phyloP scores from a whole-genome alignment of 2,329 filamentous ascomycete genomes.

The Fusarium beomiforme region DNA sequence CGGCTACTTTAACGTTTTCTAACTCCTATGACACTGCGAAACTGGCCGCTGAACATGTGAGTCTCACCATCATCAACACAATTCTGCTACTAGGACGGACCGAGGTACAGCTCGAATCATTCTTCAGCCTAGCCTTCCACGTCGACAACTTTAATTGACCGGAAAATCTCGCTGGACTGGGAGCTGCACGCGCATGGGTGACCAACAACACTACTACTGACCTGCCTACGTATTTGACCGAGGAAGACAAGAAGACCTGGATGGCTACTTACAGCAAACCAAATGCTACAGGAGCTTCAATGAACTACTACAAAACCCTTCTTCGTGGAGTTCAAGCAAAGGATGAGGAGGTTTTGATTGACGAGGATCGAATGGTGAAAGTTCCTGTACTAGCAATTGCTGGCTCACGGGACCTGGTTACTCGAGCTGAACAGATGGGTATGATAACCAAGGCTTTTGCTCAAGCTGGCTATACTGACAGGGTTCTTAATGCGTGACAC shows the following conservation, averaged over 20 bases:
- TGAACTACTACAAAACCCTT: background rate
- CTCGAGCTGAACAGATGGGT: background rate
- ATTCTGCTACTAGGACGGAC: background rate
- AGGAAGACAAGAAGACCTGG: background rate
- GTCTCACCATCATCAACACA: background rate
- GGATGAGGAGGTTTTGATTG: background rate
- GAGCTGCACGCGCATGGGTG: background rate
- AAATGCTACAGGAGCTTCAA: background rate
- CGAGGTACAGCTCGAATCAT: background rate
- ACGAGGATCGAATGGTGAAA: background rate
- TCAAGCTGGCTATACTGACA: too few species aligned
- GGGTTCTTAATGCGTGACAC: rapidly evolving
- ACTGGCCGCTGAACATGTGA: background rate
- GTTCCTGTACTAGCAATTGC: background rate
- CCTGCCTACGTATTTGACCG: background rate
- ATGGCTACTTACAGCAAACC: background rate
- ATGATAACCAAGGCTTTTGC: background rate
- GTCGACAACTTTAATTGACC: background rate
- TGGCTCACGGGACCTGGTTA: background rate
- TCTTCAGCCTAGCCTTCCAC: background rate
- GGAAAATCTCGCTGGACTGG: background rate
- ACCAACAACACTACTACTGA: background rate
- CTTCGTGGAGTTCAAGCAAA: background rate
- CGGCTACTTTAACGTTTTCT: background rate
- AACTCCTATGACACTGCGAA: background rate